Percentiles rank a stretch among this genome's conserved stretches.
Conservation (phyloP, 1,284 basidiomycete species). For the Melampsora americana region DNA sequence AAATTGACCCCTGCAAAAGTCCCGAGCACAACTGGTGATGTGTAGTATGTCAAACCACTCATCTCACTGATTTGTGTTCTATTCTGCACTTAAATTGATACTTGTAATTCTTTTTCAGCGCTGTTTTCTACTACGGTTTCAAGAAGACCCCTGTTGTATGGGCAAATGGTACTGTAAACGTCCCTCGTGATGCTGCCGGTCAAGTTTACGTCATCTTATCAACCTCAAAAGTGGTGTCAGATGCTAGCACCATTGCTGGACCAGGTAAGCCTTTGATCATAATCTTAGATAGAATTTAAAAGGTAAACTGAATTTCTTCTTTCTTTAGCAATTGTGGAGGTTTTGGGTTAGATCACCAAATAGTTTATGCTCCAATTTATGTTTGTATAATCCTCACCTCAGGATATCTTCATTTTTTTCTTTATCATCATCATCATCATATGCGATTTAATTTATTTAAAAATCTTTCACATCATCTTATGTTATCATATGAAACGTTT, state of each 20-base stretch:
- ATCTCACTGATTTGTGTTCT: neutral
- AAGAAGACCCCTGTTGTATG: neutral
- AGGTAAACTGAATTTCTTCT: too few relatives aligned
- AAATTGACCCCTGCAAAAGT: neutral
- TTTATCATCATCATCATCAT: too few relatives aligned
- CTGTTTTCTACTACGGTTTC: constrained; percentile 1
- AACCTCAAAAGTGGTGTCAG: neutral
- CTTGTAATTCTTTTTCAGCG: neutral
- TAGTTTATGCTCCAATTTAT: too few relatives aligned
- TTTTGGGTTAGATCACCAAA: neutral
- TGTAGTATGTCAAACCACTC: neutral
- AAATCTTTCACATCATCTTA: too few relatives aligned
- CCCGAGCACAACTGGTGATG: neutral
- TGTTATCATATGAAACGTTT: too few relatives aligned
- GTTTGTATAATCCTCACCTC: neutral
- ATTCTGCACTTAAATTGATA: neutral
- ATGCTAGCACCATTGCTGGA: neutral
- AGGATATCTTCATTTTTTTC: neutral
- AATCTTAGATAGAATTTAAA: too few relatives aligned
- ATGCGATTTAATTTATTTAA: too few relatives aligned
- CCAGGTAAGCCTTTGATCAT: neutral
- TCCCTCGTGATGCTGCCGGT: neutral
- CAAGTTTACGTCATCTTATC: constrained; percentile 1
- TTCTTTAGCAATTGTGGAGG: neutral
- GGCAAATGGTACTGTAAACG: neutral